Evolutionary conservation across 192 early-diverging fungal species (phyloP).

Genomic region (Neocallimastix lanati): DNA sequence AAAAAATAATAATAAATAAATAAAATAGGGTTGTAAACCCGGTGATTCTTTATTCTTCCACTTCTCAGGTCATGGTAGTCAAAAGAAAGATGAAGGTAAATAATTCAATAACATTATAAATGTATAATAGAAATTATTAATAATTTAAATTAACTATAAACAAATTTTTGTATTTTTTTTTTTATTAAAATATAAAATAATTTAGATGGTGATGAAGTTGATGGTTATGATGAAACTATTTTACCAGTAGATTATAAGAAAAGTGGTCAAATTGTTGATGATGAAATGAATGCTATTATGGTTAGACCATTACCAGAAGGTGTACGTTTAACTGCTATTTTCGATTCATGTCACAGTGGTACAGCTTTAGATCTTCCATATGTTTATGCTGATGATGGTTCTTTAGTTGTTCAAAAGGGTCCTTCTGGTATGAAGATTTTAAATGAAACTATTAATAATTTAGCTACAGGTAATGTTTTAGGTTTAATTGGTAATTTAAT

Average conservation of each 20-base stretch:
- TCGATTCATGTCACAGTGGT: conserved; percentile 71
- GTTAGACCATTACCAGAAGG: conserved; percentile 49
- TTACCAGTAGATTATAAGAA: conserved; percentile 41
- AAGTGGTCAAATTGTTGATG: conserved; percentile 50
- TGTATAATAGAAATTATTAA: too few species aligned
- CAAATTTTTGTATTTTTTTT: too few species aligned
- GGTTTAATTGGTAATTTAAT: not conserved
- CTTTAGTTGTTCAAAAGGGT: conserved; percentile 1
- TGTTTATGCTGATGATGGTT: conserved; percentile 25
- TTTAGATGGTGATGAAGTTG: not conserved
- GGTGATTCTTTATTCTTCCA: conserved; percentile 24
- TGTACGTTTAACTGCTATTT: conserved; percentile 58
- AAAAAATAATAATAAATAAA: too few species aligned
- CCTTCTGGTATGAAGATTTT: not conserved
- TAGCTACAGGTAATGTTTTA: not conserved
- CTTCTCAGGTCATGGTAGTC: conserved; percentile 35
- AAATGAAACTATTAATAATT: not conserved
- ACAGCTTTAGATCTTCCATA: conserved; percentile 43
- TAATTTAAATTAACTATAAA: too few species aligned
- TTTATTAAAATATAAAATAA: too few species aligned
- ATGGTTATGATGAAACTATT: conserved; percentile 43
- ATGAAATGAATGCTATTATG: conserved; percentile 56
- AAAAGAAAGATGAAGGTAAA: conserved; percentile 17
- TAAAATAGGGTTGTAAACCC: not conserved
- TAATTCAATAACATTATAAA: too few species aligned